Percentiles rank a stretch among this genome's conserved stretches.
Conservation (phyloP, 129 eudicot species). For the carrot (Daucus carota) region DH1_v3.0 NC_030386.2:15830501-15831000, state of each 20-base stretch:
- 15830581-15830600: slow-evolving; percentile 42
- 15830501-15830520: slow-evolving; percentile 18
- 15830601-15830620: slow-evolving; percentile 26
- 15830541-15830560: slow-evolving; percentile 27
- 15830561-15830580: slow-evolving; percentile 36
- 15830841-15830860: no score
- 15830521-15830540: slow-evolving; percentile 25
- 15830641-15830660: slow-evolving; percentile 33
- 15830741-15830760: slow-evolving; percentile 47
- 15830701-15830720: slow-evolving; percentile 63
- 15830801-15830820: neutral
- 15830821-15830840: no score
- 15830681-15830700: slow-evolving; percentile 44
- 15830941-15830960: neutral
- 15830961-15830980: no score
- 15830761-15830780: slow-evolving; percentile 21
- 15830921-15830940: neutral
- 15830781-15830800: slow-evolving; percentile 24
- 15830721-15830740: slow-evolving; percentile 45
- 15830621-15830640: slow-evolving; percentile 18
- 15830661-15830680: slow-evolving; percentile 34
- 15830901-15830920: neutral
- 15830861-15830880: neutral
- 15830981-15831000: no score
- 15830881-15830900: neutral